phyloP scores from a whole-genome alignment of 2,329 filamentous ascomycete species.

The Dactylonectria estremocensis region DNA sequence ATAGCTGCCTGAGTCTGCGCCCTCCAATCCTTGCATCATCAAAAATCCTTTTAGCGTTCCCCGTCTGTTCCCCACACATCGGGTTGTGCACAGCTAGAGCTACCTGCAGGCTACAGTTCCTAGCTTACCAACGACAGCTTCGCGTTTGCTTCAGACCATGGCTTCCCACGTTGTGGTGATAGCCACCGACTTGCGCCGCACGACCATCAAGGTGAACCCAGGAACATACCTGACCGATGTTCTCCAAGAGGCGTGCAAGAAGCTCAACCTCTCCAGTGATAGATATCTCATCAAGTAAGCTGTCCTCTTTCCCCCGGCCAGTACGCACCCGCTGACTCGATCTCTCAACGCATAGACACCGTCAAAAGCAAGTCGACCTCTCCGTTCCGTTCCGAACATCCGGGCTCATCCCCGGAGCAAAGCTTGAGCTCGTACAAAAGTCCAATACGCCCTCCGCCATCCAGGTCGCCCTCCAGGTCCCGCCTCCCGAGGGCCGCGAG shows the following conservation, averaged over 20 bases:
- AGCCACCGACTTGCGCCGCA: conserved; percentile 82
- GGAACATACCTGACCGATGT: conserved; percentile 88
- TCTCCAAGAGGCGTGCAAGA: conserved; percentile 87
- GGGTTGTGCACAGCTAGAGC: conserved; percentile 4
- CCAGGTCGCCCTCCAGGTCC: conserved; percentile 89
- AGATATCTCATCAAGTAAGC: conserved; percentile 86
- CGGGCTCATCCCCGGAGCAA: conserved; percentile 87
- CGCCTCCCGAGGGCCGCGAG: conserved; percentile 76
- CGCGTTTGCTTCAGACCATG: conserved; percentile 67
- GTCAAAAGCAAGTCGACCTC: conserved; percentile 88
- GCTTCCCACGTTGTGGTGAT: conserved; percentile 91
- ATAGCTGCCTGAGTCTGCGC: neutral
- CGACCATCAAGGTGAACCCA: conserved; percentile 87
- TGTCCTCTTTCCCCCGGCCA: neutral
- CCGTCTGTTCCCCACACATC: neutral
- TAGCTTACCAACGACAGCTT: conserved; percentile 10
- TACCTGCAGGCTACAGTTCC: neutral
- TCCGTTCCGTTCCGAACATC: conserved; percentile 88
- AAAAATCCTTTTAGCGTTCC: neutral
- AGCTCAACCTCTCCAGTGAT: conserved; percentile 80
- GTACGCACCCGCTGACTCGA: neutral
- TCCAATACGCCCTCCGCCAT: conserved; percentile 90
- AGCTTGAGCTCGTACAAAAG: conserved; percentile 90
- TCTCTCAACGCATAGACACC: conserved; percentile 69
- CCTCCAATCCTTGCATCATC: neutral